phyloP scores from a whole-genome alignment of 2,329 filamentous ascomycete genomes.

The Pseudocercospora pini-densiflorae region DNA sequence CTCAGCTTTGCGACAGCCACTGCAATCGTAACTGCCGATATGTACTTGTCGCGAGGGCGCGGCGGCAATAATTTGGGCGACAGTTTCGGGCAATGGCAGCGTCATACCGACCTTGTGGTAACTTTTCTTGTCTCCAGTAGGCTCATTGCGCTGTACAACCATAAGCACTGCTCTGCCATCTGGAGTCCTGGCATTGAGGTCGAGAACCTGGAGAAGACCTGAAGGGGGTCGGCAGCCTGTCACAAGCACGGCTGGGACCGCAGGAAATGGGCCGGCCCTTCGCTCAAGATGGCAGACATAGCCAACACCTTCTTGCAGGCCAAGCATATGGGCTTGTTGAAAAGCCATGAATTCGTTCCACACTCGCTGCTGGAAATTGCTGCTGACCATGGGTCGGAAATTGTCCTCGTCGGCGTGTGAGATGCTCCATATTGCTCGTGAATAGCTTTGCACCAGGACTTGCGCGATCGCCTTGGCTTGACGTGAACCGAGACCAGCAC shows the following conservation, averaged over 20 bases:
- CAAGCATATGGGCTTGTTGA: conserved; percentile 1
- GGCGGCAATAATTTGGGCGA: neutral
- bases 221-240: neutral
- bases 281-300: neutral
- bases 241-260: neutral
- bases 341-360: conserved; percentile 8
- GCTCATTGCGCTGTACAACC: neutral
- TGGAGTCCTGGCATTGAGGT: neutral
- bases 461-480: conserved; percentile 1
- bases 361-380: neutral
- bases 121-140: neutral
- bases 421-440: neutral
- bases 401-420: neutral
- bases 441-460: conserved; percentile 15
- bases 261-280: neutral
- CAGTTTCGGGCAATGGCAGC: neutral
- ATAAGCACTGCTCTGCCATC: neutral
- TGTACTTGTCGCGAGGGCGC: neutral
- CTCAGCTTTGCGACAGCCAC: neutral
- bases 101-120: conserved; percentile 6
- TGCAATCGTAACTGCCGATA: neutral
- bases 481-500: neutral
- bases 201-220: neutral
- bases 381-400: neutral
- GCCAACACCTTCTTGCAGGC: conserved; percentile 1